phyloP scores from a whole-genome alignment of 139 green algal genomes.

The Diplosphaera chodatii region DNA sequence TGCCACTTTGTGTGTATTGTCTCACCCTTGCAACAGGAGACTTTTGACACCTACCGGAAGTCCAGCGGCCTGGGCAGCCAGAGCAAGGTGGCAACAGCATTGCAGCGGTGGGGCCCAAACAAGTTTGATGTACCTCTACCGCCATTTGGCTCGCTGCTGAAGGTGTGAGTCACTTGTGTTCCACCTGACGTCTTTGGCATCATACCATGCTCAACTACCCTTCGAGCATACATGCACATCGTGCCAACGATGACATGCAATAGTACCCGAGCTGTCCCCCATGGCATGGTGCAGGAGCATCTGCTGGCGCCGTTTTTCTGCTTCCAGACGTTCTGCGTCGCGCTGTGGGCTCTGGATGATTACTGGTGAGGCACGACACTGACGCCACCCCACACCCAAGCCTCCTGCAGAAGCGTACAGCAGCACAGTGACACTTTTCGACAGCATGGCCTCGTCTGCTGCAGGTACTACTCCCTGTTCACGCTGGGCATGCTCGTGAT shows the following conservation, averaged over 20 bases:
- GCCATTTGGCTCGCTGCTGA: conserved; percentile 62
- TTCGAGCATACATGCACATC: too few relatives aligned
- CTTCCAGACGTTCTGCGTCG: conserved; percentile 95
- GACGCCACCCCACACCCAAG: too few relatives aligned
- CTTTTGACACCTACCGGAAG: conserved; percentile 43
- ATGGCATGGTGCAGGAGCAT: conserved; percentile 55
- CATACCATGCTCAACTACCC: too few relatives aligned
- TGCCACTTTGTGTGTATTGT: too few relatives aligned
- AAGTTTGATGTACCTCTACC: conserved; percentile 71
- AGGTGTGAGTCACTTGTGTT: neutral
- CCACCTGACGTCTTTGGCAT: too few relatives aligned
- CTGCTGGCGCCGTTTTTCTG: conserved; percentile 96
- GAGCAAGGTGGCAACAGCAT: conserved; percentile 31
- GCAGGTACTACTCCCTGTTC: conserved; percentile 96
- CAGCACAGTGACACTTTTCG: too few relatives aligned
- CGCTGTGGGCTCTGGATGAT: conserved; percentile 90
- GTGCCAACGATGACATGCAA: too few relatives aligned
- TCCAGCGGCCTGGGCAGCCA: conserved; percentile 36
- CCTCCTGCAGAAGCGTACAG: too few relatives aligned
- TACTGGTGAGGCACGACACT: conserved; percentile 75
- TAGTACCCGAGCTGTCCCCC: too few relatives aligned
- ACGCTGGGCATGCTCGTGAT: conserved; percentile 95
- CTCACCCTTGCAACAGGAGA: conserved; percentile 35
- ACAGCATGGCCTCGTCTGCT: too few relatives aligned
- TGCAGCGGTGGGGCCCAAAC: conserved; percentile 66